Conservation (phyloP, 1,284 basidiomycete genomes). For the Stygiomarasmius scandens region DNA sequence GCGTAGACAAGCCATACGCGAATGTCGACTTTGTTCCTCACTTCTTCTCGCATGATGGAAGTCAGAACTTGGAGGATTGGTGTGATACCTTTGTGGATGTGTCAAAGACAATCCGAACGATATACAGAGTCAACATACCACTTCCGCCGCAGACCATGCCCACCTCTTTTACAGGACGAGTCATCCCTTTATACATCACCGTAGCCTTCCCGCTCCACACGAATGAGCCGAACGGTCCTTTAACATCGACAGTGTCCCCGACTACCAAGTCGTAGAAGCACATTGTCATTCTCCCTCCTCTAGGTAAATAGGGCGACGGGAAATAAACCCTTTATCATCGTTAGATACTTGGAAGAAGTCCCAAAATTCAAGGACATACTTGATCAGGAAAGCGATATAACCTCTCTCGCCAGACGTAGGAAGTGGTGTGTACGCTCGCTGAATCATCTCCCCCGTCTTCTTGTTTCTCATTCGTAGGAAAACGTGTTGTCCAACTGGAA, state of each 20-base stretch:
- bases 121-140: constrained; percentile 29
- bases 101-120: not conserved
- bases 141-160: constrained; percentile 66
- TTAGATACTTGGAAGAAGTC: too few relatives aligned
- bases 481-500: constrained; percentile 70
- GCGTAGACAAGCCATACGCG: constrained; percentile 56
- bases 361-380: constrained; percentile 32
- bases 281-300: constrained; percentile 62
- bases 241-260: constrained; percentile 60
- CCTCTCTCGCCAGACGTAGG: constrained; percentile 48
- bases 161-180: constrained; percentile 43
- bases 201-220: constrained; percentile 50
- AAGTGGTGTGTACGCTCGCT: constrained; percentile 68
- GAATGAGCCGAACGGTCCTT: constrained; percentile 68
- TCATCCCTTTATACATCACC: constrained; percentile 41
- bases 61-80: constrained; percentile 61
- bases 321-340: constrained; percentile 45
- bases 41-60: constrained; percentile 46
- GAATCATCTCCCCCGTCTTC: constrained; percentile 38
- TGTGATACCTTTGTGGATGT: constrained; percentile 48
- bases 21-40: constrained; percentile 34
- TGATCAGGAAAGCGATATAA: constrained; percentile 59
- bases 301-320: constrained; percentile 37
- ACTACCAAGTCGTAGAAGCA: constrained; percentile 52
- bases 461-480: constrained; percentile 50